phyloP scores from a whole-genome alignment of 805 yeast genomes.

The Barnettozyma populi region DNA sequence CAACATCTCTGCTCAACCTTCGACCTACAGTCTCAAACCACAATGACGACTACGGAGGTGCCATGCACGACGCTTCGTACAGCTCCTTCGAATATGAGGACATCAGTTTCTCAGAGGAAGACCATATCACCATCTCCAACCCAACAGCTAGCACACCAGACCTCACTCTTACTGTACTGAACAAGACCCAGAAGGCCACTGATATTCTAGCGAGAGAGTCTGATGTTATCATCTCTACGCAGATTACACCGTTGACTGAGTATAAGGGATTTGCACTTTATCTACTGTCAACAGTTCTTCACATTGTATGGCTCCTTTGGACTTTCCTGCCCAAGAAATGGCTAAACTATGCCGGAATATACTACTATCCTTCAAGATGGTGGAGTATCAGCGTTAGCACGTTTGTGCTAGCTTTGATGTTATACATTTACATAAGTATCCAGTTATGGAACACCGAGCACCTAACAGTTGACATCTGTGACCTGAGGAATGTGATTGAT shows the following conservation, averaged over 20 bases:
- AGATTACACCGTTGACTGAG: constrained; percentile 57
- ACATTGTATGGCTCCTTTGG: constrained; percentile 65
- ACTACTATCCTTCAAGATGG: constrained; percentile 82
- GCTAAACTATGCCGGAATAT: constrained; percentile 48
- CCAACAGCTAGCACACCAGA: not conserved
- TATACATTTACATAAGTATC: constrained; percentile 65
- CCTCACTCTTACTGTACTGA: not conserved
- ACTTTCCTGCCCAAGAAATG: constrained; percentile 60
- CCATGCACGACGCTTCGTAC: not conserved
- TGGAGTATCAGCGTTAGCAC: constrained; percentile 86
- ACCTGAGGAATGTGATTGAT: constrained; percentile 64
- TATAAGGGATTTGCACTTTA: constrained; percentile 86
- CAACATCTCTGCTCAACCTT: constrained; percentile 4
- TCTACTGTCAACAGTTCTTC: constrained; percentile 54
- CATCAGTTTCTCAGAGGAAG: constrained; percentile 4
- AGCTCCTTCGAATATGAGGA: constrained; percentile 11
- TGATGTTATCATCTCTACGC: constrained; percentile 57
- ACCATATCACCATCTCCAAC: not conserved
- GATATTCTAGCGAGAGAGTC: constrained; percentile 60
- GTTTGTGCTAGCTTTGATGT: constrained; percentile 62
- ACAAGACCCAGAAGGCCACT: constrained; percentile 22
- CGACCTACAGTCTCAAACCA: not conserved
- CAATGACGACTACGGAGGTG: not conserved
- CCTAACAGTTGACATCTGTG: constrained; percentile 53
- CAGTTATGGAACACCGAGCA: constrained; percentile 74